phyloP scores from a whole-genome alignment of 2,329 filamentous ascomycete species.

The Fusarium bactridioides region DNA sequence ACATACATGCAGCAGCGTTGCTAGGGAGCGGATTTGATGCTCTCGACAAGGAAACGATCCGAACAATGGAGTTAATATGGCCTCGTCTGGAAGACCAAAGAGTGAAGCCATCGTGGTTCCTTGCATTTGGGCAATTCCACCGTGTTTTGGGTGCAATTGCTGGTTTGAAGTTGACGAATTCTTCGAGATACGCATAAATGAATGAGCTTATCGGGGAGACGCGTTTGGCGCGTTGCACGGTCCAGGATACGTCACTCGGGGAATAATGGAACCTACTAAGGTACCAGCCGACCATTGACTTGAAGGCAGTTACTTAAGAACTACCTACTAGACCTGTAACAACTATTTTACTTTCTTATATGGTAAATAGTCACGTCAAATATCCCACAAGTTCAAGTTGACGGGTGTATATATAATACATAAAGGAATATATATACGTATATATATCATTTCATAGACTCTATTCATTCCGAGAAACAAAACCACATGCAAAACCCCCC shows the following conservation, averaged over 20 bases:
- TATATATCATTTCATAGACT: background rate
- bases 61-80: constrained; percentile 54
- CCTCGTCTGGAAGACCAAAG: constrained; percentile 63
- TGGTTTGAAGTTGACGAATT: constrained; percentile 15
- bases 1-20: constrained; percentile 62
- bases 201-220: constrained; percentile 31
- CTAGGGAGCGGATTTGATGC: constrained; percentile 65
- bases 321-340: too few species aligned
- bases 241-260: constrained; percentile 39
- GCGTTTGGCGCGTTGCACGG: constrained; percentile 42
- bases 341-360: background rate
- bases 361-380: too few species aligned
- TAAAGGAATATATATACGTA: background rate
- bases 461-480: constrained; percentile 3
- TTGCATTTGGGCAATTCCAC: background rate
- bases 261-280: constrained; percentile 8
- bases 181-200: background rate
- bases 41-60: constrained; percentile 65
- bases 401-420: background rate
- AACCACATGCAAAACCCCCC: constrained; percentile 13
- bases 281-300: too few species aligned
- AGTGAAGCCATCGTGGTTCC: constrained; percentile 46
- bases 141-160: background rate
- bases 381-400: background rate
- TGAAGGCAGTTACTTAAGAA: too few species aligned